Conservation (phyloP, 192 early-diverging fungal genomes). For the Coemansia sp. region DNA sequence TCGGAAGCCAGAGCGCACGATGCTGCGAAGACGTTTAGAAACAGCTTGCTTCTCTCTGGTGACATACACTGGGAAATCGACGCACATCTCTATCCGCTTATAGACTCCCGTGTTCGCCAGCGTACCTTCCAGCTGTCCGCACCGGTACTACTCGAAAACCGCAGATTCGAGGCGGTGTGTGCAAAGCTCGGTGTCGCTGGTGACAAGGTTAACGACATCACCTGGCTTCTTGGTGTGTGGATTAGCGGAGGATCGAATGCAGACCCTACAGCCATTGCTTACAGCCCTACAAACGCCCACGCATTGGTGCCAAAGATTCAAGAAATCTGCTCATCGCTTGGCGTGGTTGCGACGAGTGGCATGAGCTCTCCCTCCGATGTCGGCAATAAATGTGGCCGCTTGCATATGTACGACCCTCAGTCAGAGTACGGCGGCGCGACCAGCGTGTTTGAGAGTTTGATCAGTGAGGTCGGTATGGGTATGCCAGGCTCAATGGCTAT, state of each 20-base stretch:
- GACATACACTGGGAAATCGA: slow-evolving; percentile 28
- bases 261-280: too few species aligned
- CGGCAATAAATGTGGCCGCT: too few species aligned
- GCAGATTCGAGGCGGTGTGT: slow-evolving; percentile 4
- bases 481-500: too few species aligned
- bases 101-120: slow-evolving; percentile 6
- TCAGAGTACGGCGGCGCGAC: too few species aligned
- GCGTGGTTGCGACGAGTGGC: too few species aligned
- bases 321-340: too few species aligned
- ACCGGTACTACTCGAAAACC: slow-evolving; percentile 9
- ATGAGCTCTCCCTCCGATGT: too few species aligned
- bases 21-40: slow-evolving; percentile 10
- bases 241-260: not conserved
- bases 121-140: slow-evolving; percentile 16
- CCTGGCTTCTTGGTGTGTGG: slow-evolving; percentile 9
- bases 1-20: not conserved
- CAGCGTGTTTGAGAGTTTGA: too few species aligned
- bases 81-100: slow-evolving; percentile 7
- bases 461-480: too few species aligned
- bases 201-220: not conserved
- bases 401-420: too few species aligned
- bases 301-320: too few species aligned
- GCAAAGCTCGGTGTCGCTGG: not conserved
- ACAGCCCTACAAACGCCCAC: too few species aligned
- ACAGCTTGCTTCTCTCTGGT: not conserved